Evolutionary conservation across 345 rosid genomes (phyloP), one percentile per base, ranked within the genome.

Genomic region (Pistacia atlantica): DNA sequence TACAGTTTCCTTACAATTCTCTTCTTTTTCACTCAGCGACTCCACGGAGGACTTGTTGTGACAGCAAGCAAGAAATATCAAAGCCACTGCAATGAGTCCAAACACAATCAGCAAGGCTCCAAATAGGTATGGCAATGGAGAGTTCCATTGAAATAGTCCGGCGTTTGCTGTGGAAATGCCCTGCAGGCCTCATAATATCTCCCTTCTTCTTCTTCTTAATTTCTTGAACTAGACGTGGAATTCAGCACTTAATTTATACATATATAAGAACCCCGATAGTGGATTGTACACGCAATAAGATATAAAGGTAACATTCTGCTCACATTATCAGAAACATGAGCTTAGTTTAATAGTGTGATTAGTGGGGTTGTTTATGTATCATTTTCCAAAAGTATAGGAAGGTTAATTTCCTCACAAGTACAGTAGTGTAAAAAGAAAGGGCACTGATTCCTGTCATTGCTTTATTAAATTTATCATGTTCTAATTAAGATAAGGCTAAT

Each of bases 71-170:
- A 84, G 74, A 18, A 83, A 67, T 67, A 81, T 18, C 64, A 85
- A 46, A 0, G 88, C 84, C 0, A 60, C 54, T 4, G 77, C 61
- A 0, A 83, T 78, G 49, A 81, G 64, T 54, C 74, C 72, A 1
- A 83, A 22, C 12, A 80, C 11, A 52, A 80, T 20, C 1, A 75
- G 49, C 13, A 87, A 60, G 48, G 80, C 81, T 20, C 84, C 88
- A 20, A 87, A 83, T 11, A 85, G 16, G 68, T 83, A 87, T 7
- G 84, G 80, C n/a, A 78, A 28, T 2, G 88, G 81, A 16, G 85
- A 75, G 14, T 78, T 75, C 86, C 80, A 81, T 69, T 37, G 61
- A 14, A 18, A 28, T 20, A 64, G 37, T 1, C 49, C 77, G 18
- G 57, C 1, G 62, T 42, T 58, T 8, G 66, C 67, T 35, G 58